These are phyloP conservation scores for Akebia trifoliata DNA, from an alignment of 164 flowering plant species.

Conservation along the genomic window DNA sequence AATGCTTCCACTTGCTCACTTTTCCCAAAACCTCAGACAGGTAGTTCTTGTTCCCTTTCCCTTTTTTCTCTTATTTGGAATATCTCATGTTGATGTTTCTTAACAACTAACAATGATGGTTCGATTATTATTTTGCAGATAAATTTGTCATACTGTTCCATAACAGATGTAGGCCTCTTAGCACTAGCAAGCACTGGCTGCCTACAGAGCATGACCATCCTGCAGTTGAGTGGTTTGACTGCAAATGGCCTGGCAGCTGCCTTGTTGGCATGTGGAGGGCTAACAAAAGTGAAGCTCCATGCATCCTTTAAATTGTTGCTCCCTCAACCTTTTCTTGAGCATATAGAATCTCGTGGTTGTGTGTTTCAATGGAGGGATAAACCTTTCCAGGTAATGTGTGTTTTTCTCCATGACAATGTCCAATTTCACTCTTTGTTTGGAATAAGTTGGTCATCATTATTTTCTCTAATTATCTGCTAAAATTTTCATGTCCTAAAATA, in stretches of 20 bases:
- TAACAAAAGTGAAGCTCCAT: conserved; percentile 80
- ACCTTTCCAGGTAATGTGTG: conserved; percentile 46
- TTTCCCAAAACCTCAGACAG: conserved; percentile 72
- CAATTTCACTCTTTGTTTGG: no score
- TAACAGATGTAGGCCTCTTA: conserved; percentile 73
- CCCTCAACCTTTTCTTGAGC: conserved; percentile 49
- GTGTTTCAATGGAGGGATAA: conserved; percentile 77
- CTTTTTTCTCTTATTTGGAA: not conserved
- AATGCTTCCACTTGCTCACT: conserved; percentile 68
- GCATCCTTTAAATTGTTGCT: conserved; percentile 43
- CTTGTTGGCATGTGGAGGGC: conserved; percentile 62
- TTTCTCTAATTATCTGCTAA: no score
- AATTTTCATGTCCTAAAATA: no score
- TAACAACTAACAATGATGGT: conserved; percentile 1
- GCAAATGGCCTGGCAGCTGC: conserved; percentile 67
- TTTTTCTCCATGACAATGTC: not conserved
- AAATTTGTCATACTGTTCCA: conserved; percentile 70
- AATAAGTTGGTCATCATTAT: no score
- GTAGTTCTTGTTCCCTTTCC: conserved; percentile 39
- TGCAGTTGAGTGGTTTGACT: conserved; percentile 62
- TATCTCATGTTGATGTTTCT: not conserved
- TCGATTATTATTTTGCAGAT: conserved; percentile 44
- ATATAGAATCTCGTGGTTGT: conserved; percentile 80
- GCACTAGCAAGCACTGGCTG: conserved; percentile 78
- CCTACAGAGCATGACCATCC: conserved; percentile 61